Evolutionary conservation across 2,329 filamentous ascomycete species (phyloP).

Genomic region (Apiospora arundinis): DNA sequence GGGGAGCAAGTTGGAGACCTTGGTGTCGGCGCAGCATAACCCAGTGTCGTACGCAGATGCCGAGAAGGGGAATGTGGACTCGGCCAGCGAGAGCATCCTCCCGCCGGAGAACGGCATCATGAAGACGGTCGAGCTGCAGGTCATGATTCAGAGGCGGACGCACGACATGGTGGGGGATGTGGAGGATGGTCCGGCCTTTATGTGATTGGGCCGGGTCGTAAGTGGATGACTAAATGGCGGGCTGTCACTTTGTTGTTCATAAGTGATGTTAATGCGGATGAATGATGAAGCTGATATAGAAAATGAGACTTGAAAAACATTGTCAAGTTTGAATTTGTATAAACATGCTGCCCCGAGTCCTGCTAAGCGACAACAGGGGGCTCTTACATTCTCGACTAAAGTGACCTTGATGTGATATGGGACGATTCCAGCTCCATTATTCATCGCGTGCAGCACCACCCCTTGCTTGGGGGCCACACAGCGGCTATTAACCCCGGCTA

Average conservation of each 20-base stretch:
- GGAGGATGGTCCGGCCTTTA: not conserved
- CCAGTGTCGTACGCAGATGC: not conserved
- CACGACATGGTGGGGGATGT: conserved; percentile 8
- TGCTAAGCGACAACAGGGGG: no score
- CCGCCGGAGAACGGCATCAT: not conserved
- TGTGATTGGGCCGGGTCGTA: not conserved
- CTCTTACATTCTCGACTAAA: no score
- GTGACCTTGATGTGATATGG: no score
- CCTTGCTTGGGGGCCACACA: no score
- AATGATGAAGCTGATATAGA: not conserved
- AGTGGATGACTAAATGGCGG: no score
- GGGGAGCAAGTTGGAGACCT: not conserved
- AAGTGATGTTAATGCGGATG: not conserved
- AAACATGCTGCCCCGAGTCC: no score
- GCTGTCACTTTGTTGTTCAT: not conserved
- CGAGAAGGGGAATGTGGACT: not conserved
- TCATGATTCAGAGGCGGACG: not conserved
- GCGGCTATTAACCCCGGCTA: not conserved
- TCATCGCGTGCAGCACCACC: not conserved
- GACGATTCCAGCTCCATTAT: not conserved
- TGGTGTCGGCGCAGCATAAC: not conserved
- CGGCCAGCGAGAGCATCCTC: not conserved
- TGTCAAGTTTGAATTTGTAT: not conserved
- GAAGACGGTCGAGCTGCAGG: conserved; percentile 13
- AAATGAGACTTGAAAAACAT: not conserved